These are phyloP conservation scores for Pseudogymnoascus sp. DNA, from an alignment of 2,329 filamentous ascomycete species.

Conservation along the genomic window DNA sequence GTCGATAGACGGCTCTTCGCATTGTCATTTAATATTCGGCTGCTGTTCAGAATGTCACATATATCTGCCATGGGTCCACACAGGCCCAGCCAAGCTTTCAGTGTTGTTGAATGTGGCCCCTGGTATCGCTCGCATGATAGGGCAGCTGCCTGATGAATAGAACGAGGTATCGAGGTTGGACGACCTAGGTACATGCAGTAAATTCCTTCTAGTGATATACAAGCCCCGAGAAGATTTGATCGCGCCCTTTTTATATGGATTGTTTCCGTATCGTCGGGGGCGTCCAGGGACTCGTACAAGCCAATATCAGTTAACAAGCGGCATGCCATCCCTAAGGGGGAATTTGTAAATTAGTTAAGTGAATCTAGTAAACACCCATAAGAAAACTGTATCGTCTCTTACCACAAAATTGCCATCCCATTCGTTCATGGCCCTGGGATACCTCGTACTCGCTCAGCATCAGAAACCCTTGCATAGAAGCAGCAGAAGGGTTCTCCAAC, in stretches of 20 bases:
- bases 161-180: neutral
- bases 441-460: conserved; percentile 9
- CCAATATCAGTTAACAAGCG: conserved; percentile 10
- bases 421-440: neutral
- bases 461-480: conserved; percentile 9
- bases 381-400: neutral
- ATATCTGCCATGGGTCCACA: conserved; percentile 9
- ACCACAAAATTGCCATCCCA: conserved; percentile 8
- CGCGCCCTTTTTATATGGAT: neutral
- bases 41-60: conserved; percentile 2
- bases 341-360: neutral
- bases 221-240: neutral
- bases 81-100: conserved; percentile 6
- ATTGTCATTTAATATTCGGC: neutral
- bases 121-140: neutral
- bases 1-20: neutral
- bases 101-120: neutral
- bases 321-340: conserved; percentile 9
- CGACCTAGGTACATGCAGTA: conserved; percentile 4
- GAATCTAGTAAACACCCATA: neutral
- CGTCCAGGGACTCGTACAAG: neutral
- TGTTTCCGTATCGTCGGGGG: neutral
- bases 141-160: neutral
- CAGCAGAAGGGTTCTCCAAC: conserved; percentile 1
- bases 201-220: neutral